Conservation (phyloP, 2,329 filamentous ascomycete species). For the Seiridium unicorne region DNA sequence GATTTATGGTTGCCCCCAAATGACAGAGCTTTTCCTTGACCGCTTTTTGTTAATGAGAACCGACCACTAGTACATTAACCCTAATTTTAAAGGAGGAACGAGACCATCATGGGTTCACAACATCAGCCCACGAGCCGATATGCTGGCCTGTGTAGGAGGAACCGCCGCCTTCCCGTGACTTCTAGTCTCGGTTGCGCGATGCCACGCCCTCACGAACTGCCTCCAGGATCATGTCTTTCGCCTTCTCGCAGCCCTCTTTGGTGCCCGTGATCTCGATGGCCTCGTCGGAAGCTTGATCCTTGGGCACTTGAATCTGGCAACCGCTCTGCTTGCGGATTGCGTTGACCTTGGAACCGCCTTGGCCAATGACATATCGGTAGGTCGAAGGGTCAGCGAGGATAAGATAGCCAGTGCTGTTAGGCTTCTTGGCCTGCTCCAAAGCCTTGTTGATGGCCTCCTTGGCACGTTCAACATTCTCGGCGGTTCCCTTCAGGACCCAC, state of each 20-base stretch:
- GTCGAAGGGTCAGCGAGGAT: slow-evolving; percentile 85
- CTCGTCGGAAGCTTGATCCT: slow-evolving; percentile 71
- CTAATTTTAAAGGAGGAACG: background rate
- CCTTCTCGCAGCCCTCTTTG: slow-evolving; percentile 78
- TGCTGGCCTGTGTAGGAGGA: background rate
- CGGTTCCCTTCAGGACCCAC: slow-evolving; percentile 80
- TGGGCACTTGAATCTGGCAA: slow-evolving; percentile 91
- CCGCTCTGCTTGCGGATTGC: slow-evolving; percentile 87
- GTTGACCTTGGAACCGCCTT: slow-evolving; percentile 88
- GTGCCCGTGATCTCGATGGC: slow-evolving; percentile 87
- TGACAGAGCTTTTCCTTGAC: background rate
- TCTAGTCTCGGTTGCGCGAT: slow-evolving; percentile 26
- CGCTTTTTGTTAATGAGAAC: background rate
- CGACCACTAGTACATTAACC: background rate
- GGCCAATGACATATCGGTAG: slow-evolving; percentile 88
- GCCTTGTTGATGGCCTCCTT: slow-evolving; percentile 72
- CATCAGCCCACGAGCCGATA: slow-evolving; percentile 1
- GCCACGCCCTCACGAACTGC: slow-evolving; percentile 65
- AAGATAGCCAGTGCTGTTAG: slow-evolving; percentile 77
- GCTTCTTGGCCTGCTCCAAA: slow-evolving; percentile 68
- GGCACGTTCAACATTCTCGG: slow-evolving; percentile 80
- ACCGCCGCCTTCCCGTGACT: slow-evolving; percentile 10
- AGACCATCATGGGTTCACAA: background rate
- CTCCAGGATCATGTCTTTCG: slow-evolving; percentile 83
- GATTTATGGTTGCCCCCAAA: background rate